Percentiles rank a stretch among this genome's conserved stretches.
phyloP scores from a whole-genome alignment of 2,329 filamentous ascomycete species.

The Ascochyta lentis region DNA sequence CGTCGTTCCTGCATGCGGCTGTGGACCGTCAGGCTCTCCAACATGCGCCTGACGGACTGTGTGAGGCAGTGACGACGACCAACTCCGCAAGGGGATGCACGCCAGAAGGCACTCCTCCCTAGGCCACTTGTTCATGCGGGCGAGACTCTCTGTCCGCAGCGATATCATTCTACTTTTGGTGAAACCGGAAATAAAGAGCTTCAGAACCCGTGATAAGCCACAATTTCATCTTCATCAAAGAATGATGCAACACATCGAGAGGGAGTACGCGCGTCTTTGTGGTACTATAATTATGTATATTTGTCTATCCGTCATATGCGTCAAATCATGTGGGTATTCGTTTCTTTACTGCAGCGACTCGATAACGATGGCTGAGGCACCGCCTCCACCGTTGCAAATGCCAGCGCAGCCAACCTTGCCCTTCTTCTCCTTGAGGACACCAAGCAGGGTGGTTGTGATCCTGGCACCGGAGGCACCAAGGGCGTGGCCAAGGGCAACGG shows the following conservation, averaged over 20 bases:
- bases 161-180: neutral
- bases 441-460: constrained; percentile 87
- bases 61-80: neutral
- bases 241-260: neutral
- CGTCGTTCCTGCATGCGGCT: neutral
- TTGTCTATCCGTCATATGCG: constrained; percentile 12
- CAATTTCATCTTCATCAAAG: neutral
- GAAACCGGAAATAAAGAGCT: constrained; percentile 8
- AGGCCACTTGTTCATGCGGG: neutral
- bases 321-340: constrained; percentile 19
- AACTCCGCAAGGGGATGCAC: constrained; percentile 4
- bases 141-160: neutral
- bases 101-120: neutral
- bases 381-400: constrained; percentile 98
- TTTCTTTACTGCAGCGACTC: constrained; percentile 61
- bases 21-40: neutral
- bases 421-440: constrained; percentile 87
- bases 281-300: constrained; percentile 13
- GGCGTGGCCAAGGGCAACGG: constrained; percentile 94
- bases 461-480: constrained; percentile 92
- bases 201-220: neutral
- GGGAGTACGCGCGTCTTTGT: neutral
- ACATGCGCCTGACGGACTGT: neutral
- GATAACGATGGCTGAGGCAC: constrained; percentile 90
- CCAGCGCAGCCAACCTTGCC: constrained; percentile 92